Conservation (phyloP, 192 early-diverging fungal genomes). For the Dimargaris verticillata region DNA sequence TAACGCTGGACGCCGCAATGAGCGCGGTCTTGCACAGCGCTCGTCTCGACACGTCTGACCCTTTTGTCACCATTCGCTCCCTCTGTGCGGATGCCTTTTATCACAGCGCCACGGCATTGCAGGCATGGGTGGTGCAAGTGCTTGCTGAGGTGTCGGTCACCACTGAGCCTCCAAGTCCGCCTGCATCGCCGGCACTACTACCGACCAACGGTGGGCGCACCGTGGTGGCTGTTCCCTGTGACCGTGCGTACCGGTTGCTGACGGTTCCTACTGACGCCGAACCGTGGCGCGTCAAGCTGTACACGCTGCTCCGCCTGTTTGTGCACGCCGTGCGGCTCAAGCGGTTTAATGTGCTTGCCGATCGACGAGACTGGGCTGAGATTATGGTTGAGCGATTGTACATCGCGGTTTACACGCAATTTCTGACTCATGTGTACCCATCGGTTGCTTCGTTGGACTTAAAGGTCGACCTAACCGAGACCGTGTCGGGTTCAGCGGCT, state of each 20-base stretch:
- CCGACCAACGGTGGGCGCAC: neutral
- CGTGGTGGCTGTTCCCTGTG: neutral
- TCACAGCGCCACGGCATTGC: neutral
- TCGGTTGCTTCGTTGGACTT: too few species aligned
- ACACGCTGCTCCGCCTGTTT: neutral
- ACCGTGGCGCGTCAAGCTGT: neutral
- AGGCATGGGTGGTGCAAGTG: neutral
- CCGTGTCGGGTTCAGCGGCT: too few species aligned
- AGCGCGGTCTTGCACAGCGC: too few species aligned
- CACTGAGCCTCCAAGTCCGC: neutral
- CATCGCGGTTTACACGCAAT: neutral
- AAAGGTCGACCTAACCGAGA: too few species aligned
- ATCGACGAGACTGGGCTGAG: neutral
- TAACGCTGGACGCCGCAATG: neutral
- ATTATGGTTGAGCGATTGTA: slow-evolving; percentile 4
- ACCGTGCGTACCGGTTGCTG: neutral
- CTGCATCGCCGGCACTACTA: neutral
- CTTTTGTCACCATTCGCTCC: neutral
- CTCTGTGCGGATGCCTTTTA: slow-evolving; percentile 2
- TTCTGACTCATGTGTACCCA: too few species aligned
- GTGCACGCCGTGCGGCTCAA: slow-evolving; percentile 10
- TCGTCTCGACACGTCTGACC: neutral
- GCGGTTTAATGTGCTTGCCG: neutral
- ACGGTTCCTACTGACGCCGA: neutral
- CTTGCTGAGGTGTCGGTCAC: neutral